Evolutionary conservation across 2,329 filamentous ascomycete genomes (phyloP), one percentile per base, ranked within the genome.

Genomic region (Pseudohalonectria lignicola): DNA sequence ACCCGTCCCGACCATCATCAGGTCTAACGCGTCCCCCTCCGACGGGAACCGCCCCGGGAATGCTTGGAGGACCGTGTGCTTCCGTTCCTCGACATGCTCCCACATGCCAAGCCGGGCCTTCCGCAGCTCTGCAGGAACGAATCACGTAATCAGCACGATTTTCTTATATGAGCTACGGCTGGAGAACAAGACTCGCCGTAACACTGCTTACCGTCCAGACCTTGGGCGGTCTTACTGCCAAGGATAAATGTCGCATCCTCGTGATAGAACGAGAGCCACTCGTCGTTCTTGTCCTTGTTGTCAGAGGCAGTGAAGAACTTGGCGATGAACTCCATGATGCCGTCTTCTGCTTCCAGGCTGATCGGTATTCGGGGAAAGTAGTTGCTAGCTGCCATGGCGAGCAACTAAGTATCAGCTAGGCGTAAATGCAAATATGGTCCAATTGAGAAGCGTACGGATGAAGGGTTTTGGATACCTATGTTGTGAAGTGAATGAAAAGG

Each of bases 261-360:
- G 2, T 48, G 49, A 47, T 69, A 71, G 29, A 51, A 59, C 23
- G 51, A 49, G 13, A 63, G 49, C 67, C 67, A 71, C 31, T 60
- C 54, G 39, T 64, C 59, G 34, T 65, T 59, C 42, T 51, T 49
- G n/a, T 55, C 55, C 4, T 50, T 48, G 18, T 56, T 57, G 45
- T 70, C 67, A 18, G 66, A 69, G 11, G 55, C 47, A 4, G 49
- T 53, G 49, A 63, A 71, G 47, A 70, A 71, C 23, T 52, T 50
- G 39, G 56, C 54, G 41, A 69, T 56, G 36, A 69, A 68, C 4
- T 44, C 23, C 40, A 51, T 51, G 25, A 58, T 36, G 21, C 39
- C 39, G 15, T 34, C 30, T 29, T 48, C 45, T 4, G 41, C 25
- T n/a, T 43, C 13, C 34, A 43, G 29, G 34, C 47, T 42, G 23